A percentile compares a stretch with the other conserved stretches of the same genome.
phyloP scores from a whole-genome alignment of 176 grass and related monocot genomes.

The Pontederia paniculata region DNA sequence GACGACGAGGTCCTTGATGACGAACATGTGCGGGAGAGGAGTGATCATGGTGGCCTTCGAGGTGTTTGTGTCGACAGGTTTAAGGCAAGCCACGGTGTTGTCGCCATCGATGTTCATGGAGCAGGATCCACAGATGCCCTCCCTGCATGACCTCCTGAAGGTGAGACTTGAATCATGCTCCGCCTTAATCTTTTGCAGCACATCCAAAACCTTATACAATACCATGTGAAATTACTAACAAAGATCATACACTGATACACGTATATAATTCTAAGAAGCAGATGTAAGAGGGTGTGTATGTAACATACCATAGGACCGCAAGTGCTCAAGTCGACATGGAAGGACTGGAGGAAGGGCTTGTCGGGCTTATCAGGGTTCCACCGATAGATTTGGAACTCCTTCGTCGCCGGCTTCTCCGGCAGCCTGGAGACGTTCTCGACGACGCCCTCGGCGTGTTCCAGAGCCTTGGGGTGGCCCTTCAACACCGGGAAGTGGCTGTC shows the following conservation, averaged over 20 bases:
- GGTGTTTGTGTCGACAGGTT: constrained; percentile 35
- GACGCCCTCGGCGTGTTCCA: constrained; percentile 28
- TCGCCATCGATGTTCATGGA: constrained; percentile 69
- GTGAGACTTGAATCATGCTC: constrained; percentile 48
- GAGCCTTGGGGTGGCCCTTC: constrained; percentile 31
- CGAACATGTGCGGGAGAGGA: constrained; percentile 67
- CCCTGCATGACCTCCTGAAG: constrained; percentile 61
- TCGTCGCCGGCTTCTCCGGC: constrained; percentile 5
- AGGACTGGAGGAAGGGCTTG: constrained; percentile 54
- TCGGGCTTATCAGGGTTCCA: constrained; percentile 54
- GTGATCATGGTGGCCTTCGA: constrained; percentile 44
- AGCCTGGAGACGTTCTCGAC: constrained; percentile 26
- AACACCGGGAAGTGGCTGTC: constrained; percentile 41
- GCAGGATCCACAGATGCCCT: constrained; percentile 68
- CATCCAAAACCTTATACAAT: constrained; percentile 39
- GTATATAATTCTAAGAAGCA: not conserved
- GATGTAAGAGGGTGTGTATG: not conserved
- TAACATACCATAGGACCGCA: constrained; percentile 46
- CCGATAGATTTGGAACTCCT: constrained; percentile 64
- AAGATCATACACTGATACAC: too few relatives aligned
- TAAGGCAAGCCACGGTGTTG: constrained; percentile 65
- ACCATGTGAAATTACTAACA: too few relatives aligned
- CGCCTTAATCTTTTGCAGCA: constrained; percentile 65
- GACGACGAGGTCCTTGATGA: constrained; percentile 65
- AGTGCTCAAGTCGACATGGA: constrained; percentile 39